Percentiles rank a stretch among this genome's conserved stretches.
These are phyloP conservation scores for Barnettozyma siamensis DNA, from an alignment of 805 yeast species.

Conservation along the genomic window DNA sequence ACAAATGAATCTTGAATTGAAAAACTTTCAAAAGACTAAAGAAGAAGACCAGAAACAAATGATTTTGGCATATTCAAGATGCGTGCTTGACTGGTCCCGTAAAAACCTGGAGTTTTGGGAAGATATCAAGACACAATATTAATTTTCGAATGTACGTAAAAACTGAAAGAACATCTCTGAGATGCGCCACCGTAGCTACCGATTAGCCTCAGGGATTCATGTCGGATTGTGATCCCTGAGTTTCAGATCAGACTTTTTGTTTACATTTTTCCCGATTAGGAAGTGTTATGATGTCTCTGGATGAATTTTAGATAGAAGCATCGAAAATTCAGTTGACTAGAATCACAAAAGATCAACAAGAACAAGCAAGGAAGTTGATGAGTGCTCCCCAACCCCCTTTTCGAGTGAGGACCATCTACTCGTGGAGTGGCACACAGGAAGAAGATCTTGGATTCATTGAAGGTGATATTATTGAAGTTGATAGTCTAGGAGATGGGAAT, in stretches of 20 bases:
- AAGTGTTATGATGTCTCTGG: background rate
- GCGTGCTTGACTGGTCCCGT: slow-evolving; percentile 60
- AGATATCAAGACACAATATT: slow-evolving; percentile 38
- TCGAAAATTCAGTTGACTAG: no score
- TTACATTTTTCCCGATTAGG: slow-evolving; percentile 19
- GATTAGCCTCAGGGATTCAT: no score
- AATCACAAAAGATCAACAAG: no score
- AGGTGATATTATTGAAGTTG: slow-evolving; percentile 86
- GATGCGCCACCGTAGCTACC: no score
- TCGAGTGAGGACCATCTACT: slow-evolving; percentile 73
- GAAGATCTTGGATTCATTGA: slow-evolving; percentile 91
- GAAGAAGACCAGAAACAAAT: slow-evolving; percentile 47
- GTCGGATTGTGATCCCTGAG: background rate
- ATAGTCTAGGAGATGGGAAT: slow-evolving; percentile 73
- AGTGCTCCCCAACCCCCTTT: slow-evolving; percentile 50
- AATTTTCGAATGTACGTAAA: background rate
- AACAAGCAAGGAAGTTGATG: slow-evolving; percentile 12
- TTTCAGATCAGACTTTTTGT: slow-evolving; percentile 6
- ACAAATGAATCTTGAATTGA: slow-evolving; percentile 35
- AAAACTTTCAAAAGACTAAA: slow-evolving; percentile 42
- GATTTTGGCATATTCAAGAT: slow-evolving; percentile 46
- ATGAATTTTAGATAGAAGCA: slow-evolving; percentile 4
- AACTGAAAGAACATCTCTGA: no score
- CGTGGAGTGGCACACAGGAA: slow-evolving; percentile 91
- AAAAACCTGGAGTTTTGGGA: slow-evolving; percentile 65